Base-by-base conservation (phyloP, 495 filamentous ascomycete genomes). In the Penicillium psychrofluorescens region DNA sequence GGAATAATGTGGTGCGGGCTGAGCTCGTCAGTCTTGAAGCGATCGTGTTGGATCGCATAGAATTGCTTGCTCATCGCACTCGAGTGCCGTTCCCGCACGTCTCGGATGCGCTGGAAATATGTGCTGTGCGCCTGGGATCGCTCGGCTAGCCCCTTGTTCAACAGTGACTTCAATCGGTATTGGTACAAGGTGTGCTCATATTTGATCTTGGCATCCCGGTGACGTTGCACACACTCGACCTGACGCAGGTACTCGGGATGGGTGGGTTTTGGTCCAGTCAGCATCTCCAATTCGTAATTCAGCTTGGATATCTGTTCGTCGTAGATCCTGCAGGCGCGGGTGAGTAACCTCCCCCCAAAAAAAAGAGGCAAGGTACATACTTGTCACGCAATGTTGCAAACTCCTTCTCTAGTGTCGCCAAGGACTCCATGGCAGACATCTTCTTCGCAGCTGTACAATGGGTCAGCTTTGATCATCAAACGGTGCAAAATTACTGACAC, bases 11-110 rank as follows among this genome's bases (percentile, higher is more conserved):
- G 88, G 59, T 92, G 86, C 37, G 85, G 82, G 51, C 94, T 84
- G 44, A 85, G 76, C 50, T 84, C 84, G 55, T 91, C 87, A 40
- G 80, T 79, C 52, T 84, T 85, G 66, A 91, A 79, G 38, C 91
- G 79, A 59, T 95, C 90, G 62, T 90, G 83, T 56, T 95, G 89
- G 46, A 95, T 88, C 45, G 88, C 80, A 62, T 95, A 94, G 70
- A 86, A 91, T 47, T 89, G 79, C 59, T 88, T 80, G 59, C 88
- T 90, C 45, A 90, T 75, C 46, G 79, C 70, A 48, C 88, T 83
- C 6, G 95, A 73, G n/a, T 84, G 77, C 38, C 70, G 71, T 52
- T 96, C 92, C 27, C 94, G 79, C 49, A 85, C 74, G 53, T 90
- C 85, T 45, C 94, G 81, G 16, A 88, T 74, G 8, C 76, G 74